These are phyloP conservation scores for Henningerozyma blattae DNA, from an alignment of 805 yeast genomes.

Conservation along the genomic window DNA sequence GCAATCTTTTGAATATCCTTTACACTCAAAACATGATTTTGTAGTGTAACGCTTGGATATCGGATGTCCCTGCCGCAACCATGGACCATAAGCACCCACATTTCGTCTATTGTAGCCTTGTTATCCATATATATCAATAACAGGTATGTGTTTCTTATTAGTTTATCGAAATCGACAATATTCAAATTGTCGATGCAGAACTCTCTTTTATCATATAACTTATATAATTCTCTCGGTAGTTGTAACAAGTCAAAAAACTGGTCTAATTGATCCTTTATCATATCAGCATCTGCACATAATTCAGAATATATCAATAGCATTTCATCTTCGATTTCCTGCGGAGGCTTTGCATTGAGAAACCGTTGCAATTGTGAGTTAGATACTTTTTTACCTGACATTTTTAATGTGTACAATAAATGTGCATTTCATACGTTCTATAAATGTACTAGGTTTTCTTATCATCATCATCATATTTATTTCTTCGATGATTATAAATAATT, in stretches of 20 bases:
- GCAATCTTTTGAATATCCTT: conserved; percentile 27
- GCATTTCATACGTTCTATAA: too few species aligned
- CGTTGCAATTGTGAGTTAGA: too few species aligned
- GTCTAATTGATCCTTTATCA: conserved; percentile 22
- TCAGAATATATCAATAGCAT: conserved; percentile 32
- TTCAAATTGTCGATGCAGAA: conserved; percentile 30
- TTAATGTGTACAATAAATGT: too few species aligned
- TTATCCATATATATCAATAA: conserved; percentile 31
- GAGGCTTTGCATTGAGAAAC: conserved; percentile 26
- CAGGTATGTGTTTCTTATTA: conserved; percentile 30
- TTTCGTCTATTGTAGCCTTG: conserved; percentile 23
- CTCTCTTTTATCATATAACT: conserved; percentile 19
- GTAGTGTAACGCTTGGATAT: conserved; percentile 12
- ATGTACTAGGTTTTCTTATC: too few species aligned
- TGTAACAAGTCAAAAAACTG: conserved; percentile 21
- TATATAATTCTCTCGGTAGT: conserved; percentile 21
- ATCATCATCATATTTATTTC: too few species aligned
- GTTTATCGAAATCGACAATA: conserved; percentile 37
- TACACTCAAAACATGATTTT: conserved; percentile 22
- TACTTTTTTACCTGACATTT: too few species aligned
- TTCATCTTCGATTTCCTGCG: conserved; percentile 33
- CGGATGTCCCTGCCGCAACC: conserved; percentile 14
- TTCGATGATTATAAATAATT: too few species aligned
- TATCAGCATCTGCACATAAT: conserved; percentile 31
- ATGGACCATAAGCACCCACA: conserved; percentile 30